These are phyloP conservation scores for Emmonsiellopsis sp. DNA, from an alignment of 2,329 filamentous ascomycete genomes.

Conservation along the genomic window DNA sequence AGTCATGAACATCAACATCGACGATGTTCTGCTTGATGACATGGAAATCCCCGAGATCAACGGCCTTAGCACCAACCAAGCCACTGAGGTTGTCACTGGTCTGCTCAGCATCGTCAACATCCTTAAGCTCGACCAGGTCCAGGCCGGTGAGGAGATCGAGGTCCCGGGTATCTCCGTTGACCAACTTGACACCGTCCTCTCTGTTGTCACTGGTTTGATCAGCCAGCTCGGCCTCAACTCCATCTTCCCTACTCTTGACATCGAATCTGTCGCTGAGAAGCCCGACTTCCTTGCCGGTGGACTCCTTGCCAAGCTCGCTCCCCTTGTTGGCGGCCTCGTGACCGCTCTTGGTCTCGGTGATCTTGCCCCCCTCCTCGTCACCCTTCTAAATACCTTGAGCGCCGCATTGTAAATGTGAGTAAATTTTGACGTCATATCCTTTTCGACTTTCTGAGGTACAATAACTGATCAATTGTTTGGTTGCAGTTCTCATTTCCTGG, in stretches of 20 bases:
- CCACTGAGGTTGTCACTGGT: neutral
- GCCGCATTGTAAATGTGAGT: neutral
- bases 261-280: neutral
- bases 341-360: neutral
- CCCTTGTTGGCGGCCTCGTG: neutral
- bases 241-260: neutral
- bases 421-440: too few relatives aligned
- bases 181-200: neutral
- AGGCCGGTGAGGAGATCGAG: neutral
- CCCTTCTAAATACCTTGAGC: neutral
- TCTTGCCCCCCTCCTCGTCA: neutral
- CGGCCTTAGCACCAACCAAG: neutral
- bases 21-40: neutral
- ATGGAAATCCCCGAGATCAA: neutral
- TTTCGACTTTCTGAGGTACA: too few relatives aligned
- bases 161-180: neutral
- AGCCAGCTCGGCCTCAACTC: neutral
- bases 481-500: too few relatives aligned
- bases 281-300: neutral
- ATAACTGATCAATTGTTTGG: too few relatives aligned
- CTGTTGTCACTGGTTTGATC: neutral
- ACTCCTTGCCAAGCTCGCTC: neutral
- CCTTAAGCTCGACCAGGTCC: neutral
- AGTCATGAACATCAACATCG: neutral
- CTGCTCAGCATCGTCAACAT: neutral